phyloP scores from a whole-genome alignment of 2,329 filamentous ascomycete species.

The Phialophora macrospora region DNA sequence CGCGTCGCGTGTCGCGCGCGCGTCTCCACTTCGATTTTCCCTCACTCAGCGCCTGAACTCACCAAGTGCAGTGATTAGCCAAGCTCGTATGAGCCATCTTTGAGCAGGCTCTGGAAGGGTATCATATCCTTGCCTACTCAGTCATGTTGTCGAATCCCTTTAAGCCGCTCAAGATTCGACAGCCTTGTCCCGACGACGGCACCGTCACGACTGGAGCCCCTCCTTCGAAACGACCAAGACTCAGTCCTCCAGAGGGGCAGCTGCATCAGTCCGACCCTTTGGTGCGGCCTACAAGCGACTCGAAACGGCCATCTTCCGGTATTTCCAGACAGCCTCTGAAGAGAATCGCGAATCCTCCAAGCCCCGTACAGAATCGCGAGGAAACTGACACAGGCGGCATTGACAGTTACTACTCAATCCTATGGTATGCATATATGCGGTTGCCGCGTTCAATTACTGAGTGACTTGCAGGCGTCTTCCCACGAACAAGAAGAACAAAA shows the following conservation, averaged over 20 bases:
- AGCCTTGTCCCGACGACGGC: constrained; percentile 31
- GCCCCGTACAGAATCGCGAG: constrained; percentile 42
- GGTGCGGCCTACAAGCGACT: not conserved
- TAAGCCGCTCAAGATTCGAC: constrained; percentile 51
- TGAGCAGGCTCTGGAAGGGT: not conserved
- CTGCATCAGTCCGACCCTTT: not conserved
- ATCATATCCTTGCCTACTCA: not conserved
- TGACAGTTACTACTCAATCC: constrained; percentile 33
- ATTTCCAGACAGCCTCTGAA: constrained; percentile 22
- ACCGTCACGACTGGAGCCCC: constrained; percentile 30
- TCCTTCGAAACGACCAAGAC: constrained; percentile 47
- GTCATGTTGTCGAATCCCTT: constrained; percentile 54
- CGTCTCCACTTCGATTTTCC: not conserved
- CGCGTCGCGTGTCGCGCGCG: not conserved
- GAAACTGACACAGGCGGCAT: constrained; percentile 22
- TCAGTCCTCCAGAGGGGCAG: constrained; percentile 35
- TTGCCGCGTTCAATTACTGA: not conserved
- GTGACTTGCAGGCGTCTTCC: constrained; percentile 58
- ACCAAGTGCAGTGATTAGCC: not conserved
- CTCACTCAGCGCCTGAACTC: not conserved
- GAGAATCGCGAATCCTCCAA: constrained; percentile 43
- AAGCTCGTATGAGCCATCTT: not conserved
- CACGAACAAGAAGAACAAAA: constrained; percentile 75
- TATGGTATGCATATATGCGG: constrained; percentile 49
- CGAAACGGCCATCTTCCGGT: not conserved